Evolutionary conservation across 352 stramenopile genomes (phyloP), one percentile per base, ranked within the genome.

Genomic region (Phytophthora agathidicida): DNA sequence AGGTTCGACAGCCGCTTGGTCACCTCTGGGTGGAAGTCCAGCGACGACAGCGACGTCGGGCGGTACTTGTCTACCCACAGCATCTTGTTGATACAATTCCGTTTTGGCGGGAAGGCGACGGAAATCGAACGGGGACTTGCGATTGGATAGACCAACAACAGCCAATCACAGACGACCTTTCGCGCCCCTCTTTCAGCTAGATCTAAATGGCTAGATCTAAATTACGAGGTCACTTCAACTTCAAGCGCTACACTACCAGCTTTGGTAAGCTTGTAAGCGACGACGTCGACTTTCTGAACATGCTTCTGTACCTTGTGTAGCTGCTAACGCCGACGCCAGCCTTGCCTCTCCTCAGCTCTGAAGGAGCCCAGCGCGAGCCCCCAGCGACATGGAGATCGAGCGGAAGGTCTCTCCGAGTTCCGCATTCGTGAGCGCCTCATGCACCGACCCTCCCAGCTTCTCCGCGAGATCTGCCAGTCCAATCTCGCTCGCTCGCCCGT

Each of bases 11-110:
- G 75, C 6, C 96, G 91, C 53, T 92, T 82, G n/a, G 94, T 98
- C 44, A 99, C 84, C 17, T 97, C 85, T 22, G 75, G 68, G 71
- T 99, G 96, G 68, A 98, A 99, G 71, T 98, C 86, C 37, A 99
- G 78, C 61, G 87, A 84, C 37, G 75, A 65, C 32, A 99, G 78
- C 35, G 86, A 83, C 52, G 75, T 97, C 28, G 97, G 97, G 10
- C 97, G 86, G 75, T 99, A 96, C 83, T 99, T 99, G 76, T 99
- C 98, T 19, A 99, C 96, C 96, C 97, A 99, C 53, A 99, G 71
- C 96, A 99, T 71, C 0, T 98, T 6, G 13, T 26, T 36, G 17
- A 22, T 37, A 5, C 10, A 19, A 23, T 2, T n/a, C 5, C 5
- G 24, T 45, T 13, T 36, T 52, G 42, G 37, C 45, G 55, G 39